Evolutionary conservation across 1,284 basidiomycete genomes (phyloP).

Genomic region (Marasmius fiardii): DNA sequence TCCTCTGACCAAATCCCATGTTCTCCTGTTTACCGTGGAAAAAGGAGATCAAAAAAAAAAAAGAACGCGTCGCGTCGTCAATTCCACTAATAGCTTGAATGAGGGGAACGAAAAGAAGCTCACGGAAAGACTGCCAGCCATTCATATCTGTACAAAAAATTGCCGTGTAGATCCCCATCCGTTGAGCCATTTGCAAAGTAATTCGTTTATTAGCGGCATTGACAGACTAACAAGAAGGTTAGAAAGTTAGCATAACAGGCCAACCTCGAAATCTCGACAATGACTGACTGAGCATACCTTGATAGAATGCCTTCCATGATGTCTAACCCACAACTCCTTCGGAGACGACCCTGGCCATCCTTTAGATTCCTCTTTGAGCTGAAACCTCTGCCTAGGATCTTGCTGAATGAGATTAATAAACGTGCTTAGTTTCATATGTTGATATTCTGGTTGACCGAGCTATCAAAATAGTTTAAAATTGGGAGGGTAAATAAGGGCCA

Average conservation of each 20-base stretch:
- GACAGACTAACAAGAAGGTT: slow-evolving; percentile 1
- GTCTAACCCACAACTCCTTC: slow-evolving; percentile 3
- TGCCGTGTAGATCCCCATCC: neutral
- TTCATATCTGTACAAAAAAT: slow-evolving; percentile 1
- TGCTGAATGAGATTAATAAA: neutral
- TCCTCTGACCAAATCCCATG: slow-evolving; percentile 7
- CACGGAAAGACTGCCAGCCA: slow-evolving; percentile 11
- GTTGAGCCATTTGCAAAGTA: neutral
- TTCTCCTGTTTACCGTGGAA: neutral
- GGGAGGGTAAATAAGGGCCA: neutral
- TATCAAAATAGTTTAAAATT: neutral
- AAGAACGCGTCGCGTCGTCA: neutral
- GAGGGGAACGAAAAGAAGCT: neutral
- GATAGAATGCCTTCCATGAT: slow-evolving; percentile 8
- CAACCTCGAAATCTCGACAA: no score
- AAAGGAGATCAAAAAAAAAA: neutral
- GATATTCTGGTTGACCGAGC: neutral
- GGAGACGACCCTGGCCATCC: neutral
- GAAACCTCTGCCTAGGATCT: slow-evolving; percentile 7
- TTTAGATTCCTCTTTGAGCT: slow-evolving; percentile 5
- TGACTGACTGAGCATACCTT: slow-evolving; percentile 2
- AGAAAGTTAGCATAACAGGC: neutral
- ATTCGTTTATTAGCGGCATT: slow-evolving; percentile 7
- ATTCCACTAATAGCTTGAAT: neutral
- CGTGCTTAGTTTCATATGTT: neutral